Base-by-base conservation (phyloP, 2,329 filamentous ascomycete genomes). In the Cladophialophora bantiana region DNA sequence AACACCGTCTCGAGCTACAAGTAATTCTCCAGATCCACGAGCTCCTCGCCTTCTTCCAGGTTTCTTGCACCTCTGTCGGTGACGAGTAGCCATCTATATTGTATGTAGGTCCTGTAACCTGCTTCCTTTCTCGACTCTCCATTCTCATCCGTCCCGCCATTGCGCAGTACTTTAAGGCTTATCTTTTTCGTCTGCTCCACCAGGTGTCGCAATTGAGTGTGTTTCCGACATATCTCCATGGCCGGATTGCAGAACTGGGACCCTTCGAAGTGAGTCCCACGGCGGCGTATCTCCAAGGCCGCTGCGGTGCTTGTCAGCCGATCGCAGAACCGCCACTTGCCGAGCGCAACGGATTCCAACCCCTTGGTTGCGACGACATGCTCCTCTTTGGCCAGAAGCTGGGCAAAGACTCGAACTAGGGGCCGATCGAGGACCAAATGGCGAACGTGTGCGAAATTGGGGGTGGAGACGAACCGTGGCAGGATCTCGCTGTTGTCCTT, bases 371-470 rank as follows among this genome's bases (percentile, higher is more conserved):
- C 61, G 57, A 5, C 12, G 7, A 31, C 20, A 31, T 61, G 57
- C 4, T 55, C 52, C 10, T 62, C 60, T 26, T 67, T 62, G 42
- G 50, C 38, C 4, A 69, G 65, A 12, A 55, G 56, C 50, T 56
- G 62, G n/a, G 65, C 45, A 26, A 69, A 59, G 18, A 65, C 57
- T 35, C 62, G 61, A 1, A 69, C 56, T 31, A 55, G 36, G 10
- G 67, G 57, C 68, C 68, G 67, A 50, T 65, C 68, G 20, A 69
- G 58, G 53, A 61, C 50, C 7, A 70, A 18, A 36, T 63, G 59
- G 36, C 40, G 60, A 59, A 70, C 64, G 35, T 34, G 55, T 4
- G 20, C 34, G 62, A 59, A 64, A 32, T 38, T 63, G n/a, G 38
- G 7, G 54, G 62, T 45, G 6, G 35, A 18, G 45, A 70, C 53